A percentile compares a stretch with the other conserved stretches of the same genome.
These are phyloP conservation scores for Przewalskia tangutica DNA, from an alignment of 257 asterid genomes.

Conservation along the genomic window DNA sequence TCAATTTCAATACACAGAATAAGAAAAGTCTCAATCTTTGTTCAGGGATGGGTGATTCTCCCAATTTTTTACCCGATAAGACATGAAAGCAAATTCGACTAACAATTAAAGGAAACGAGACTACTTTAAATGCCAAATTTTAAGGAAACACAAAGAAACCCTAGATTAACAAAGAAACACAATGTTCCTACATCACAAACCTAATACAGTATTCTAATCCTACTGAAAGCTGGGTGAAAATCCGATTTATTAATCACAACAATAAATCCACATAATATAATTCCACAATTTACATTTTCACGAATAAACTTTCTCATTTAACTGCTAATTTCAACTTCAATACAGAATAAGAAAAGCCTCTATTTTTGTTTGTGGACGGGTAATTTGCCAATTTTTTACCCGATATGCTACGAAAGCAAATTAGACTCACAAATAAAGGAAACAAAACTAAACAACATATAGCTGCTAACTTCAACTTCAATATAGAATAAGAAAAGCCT, in stretches of 20 bases:
- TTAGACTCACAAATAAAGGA: too few relatives aligned
- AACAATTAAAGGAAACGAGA: too few relatives aligned
- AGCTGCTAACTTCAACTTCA: not conserved
- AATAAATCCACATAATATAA: too few relatives aligned
- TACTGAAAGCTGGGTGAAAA: not conserved
- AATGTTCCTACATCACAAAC: not conserved
- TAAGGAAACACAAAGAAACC: slow-evolving; percentile 15
- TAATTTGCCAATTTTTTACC: too few relatives aligned
- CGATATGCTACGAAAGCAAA: too few relatives aligned
- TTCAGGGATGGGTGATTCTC: too few relatives aligned
- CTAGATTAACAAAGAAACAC: slow-evolving; percentile 13
- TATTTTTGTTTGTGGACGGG: too few relatives aligned
- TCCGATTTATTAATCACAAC: not conserved
- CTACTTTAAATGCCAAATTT: too few relatives aligned
- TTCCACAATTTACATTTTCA: not conserved
- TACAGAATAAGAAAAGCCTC: not conserved
- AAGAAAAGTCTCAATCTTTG: too few relatives aligned
- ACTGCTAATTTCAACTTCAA: not conserved
- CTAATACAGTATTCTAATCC: not conserved
- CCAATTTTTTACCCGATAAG: too few relatives aligned
- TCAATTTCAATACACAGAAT: not conserved
- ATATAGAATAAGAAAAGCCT: not conserved
- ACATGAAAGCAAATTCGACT: too few relatives aligned
- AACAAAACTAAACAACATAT: too few relatives aligned
- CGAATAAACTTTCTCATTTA: not conserved